Evolutionary conservation across 176 grass and related monocot genomes (phyloP).

Genomic region (Oryza meyeriana): DNA sequence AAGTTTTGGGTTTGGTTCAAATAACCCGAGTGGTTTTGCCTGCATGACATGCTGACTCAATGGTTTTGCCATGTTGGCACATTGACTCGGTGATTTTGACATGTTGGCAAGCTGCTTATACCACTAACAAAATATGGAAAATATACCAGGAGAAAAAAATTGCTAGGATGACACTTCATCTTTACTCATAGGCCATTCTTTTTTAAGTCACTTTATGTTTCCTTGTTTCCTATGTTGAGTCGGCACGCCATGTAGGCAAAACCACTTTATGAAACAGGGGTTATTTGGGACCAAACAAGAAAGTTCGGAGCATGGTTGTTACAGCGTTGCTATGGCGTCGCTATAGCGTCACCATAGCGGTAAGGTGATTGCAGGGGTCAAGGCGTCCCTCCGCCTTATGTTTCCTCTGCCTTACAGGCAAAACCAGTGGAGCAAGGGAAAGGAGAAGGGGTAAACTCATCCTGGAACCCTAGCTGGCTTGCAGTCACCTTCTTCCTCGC

Average conservation of each 20-base stretch:
- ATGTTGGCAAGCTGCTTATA: background rate
- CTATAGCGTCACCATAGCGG: too few species aligned
- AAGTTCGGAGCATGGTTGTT: background rate
- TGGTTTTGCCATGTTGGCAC: too few species aligned
- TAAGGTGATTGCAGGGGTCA: too few species aligned
- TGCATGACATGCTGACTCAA: background rate
- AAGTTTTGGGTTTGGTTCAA: background rate
- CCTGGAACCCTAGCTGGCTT: too few species aligned
- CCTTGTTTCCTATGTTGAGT: background rate
- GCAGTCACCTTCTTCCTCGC: too few species aligned
- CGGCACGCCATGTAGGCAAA: background rate
- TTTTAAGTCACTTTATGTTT: background rate
- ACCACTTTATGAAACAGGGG: background rate
- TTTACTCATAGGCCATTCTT: background rate
- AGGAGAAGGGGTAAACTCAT: too few species aligned
- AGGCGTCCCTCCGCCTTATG: too few species aligned
- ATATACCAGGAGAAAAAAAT: too few species aligned
- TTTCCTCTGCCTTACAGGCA: too few species aligned
- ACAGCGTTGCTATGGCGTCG: too few species aligned
- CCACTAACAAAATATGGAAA: background rate
- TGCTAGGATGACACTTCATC: background rate
- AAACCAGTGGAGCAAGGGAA: too few species aligned
- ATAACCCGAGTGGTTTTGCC: background rate
- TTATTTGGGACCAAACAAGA: background rate
- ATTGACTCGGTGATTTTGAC: background rate